These are phyloP conservation scores for Quercus berberidifolia DNA, from an alignment of 306 rosid species.

Conservation along the genomic window DNA sequence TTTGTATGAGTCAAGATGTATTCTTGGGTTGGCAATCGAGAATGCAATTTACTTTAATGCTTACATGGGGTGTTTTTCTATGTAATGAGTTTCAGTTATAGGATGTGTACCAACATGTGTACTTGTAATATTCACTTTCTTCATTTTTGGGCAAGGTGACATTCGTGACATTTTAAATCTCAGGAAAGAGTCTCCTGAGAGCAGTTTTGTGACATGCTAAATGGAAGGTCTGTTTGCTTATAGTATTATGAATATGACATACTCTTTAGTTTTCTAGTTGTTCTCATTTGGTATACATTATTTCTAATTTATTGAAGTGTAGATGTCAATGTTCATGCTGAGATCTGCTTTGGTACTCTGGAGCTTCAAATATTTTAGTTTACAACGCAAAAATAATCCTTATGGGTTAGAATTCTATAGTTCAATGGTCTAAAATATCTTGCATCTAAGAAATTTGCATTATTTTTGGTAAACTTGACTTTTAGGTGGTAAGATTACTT, in stretches of 20 bases:
- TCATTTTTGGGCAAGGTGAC: constrained; percentile 52
- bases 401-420: neutral
- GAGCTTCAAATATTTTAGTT: neutral
- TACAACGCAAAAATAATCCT: neutral
- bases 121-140: constrained; percentile 2
- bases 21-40: neutral
- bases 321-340: neutral
- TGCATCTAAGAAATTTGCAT: no score
- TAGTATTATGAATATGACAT: constrained; percentile 1
- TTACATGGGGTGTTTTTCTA: neutral
- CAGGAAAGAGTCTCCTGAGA: constrained; percentile 66
- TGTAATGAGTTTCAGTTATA: neutral
- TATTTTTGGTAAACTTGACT: no score
- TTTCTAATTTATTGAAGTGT: neutral
- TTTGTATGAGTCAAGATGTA: neutral
- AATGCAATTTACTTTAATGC: neutral
- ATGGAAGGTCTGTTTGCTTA: constrained; percentile 54
- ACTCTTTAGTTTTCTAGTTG: neutral
- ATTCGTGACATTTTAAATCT: constrained; percentile 51
- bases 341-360: neutral
- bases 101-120: neutral
- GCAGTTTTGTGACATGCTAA: constrained; percentile 53
- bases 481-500: no score
- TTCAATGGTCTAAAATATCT: no score
- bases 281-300: neutral